These are phyloP conservation scores for Thermoascus crustaceus DNA, from an alignment of 2,329 filamentous ascomycete genomes.

Conservation along the genomic window DNA sequence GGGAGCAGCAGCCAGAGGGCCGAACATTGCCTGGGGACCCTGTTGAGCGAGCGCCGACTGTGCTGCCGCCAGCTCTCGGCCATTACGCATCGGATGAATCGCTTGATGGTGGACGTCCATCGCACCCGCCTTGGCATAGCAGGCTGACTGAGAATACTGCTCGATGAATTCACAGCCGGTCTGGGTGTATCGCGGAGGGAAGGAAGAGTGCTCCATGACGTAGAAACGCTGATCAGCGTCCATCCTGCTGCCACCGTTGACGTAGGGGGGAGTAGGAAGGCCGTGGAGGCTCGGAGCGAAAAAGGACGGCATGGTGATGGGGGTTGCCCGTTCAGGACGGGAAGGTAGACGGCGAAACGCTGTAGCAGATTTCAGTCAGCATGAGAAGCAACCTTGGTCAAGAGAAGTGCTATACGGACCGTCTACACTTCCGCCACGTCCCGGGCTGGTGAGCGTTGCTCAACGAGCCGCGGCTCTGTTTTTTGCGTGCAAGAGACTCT, in stretches of 20 bases:
- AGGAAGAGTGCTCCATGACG: conserved; percentile 29
- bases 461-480: conserved; percentile 32
- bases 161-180: conserved; percentile 39
- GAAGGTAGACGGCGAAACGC: conserved; percentile 27
- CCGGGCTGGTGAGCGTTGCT: conserved; percentile 32
- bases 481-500: conserved; percentile 20
- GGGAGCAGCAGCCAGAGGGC: conserved; percentile 24
- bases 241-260: too few species aligned
- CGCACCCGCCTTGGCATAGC: conserved; percentile 30
- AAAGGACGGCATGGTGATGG: conserved; percentile 35
- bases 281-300: conserved; percentile 32
- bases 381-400: too few species aligned
- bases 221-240: conserved; percentile 33
- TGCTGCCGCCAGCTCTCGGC: conserved; percentile 24
- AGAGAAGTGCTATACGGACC: conserved; percentile 23
- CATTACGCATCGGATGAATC: conserved; percentile 21
- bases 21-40: conserved; percentile 25
- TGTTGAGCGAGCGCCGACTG: conserved; percentile 19
- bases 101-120: conserved; percentile 26
- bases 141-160: conserved; percentile 37
- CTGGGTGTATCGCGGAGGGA: conserved; percentile 35
- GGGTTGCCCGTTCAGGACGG: conserved; percentile 26
- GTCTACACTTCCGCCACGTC: conserved; percentile 34
- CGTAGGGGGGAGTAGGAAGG: conserved; percentile 36
- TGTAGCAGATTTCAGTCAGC: conserved; percentile 9